Evolutionary conservation across 768 basidiomycete species (phyloP).

Genomic region (Gautieria morchelliformis): DNA sequence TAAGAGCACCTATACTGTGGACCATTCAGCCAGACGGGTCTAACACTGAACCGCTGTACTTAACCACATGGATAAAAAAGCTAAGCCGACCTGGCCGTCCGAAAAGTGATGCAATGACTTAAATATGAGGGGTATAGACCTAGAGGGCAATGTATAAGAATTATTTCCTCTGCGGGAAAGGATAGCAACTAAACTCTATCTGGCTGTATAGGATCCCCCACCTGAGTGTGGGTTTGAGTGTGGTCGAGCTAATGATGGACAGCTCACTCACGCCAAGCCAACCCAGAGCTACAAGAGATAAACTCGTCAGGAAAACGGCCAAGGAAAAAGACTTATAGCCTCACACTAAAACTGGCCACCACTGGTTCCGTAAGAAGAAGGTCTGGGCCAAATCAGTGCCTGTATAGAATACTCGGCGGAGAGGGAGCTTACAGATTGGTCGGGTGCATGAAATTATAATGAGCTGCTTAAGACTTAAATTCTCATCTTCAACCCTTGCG

Average conservation of each 20-base stretch:
- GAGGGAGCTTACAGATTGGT: slow-evolving; percentile 48
- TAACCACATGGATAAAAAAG: slow-evolving; percentile 20
- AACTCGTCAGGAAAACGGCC: not conserved
- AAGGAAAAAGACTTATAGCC: slow-evolving; percentile 13
- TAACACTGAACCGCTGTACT: no score
- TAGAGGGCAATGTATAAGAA: not conserved
- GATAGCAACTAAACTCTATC: slow-evolving; percentile 11
- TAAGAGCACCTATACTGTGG: slow-evolving; percentile 10
- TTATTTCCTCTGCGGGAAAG: not conserved
- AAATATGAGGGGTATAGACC: slow-evolving; percentile 20
- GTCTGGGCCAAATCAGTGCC: slow-evolving; percentile 26
- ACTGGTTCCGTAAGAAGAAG: slow-evolving; percentile 65
- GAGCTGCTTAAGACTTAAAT: slow-evolving; percentile 41
- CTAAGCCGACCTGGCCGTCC: slow-evolving; percentile 21
- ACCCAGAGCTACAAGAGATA: slow-evolving; percentile 8
- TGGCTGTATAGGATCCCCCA: slow-evolving; percentile 29
- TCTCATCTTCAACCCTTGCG: slow-evolving; percentile 55
- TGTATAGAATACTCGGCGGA: not conserved
- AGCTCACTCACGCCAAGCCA: slow-evolving; percentile 17
- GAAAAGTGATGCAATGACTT: slow-evolving; percentile 22
- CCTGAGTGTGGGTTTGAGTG: not conserved
- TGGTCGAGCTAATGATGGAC: not conserved
- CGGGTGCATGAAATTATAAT: slow-evolving; percentile 64
- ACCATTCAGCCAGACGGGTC: slow-evolving; percentile 11
- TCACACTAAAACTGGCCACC: slow-evolving; percentile 63